A percentile compares a stretch with the other conserved stretches of the same genome.
Conservation (phyloP, 306 rosid genomes). For the Crataegus laevigata region DNA sequence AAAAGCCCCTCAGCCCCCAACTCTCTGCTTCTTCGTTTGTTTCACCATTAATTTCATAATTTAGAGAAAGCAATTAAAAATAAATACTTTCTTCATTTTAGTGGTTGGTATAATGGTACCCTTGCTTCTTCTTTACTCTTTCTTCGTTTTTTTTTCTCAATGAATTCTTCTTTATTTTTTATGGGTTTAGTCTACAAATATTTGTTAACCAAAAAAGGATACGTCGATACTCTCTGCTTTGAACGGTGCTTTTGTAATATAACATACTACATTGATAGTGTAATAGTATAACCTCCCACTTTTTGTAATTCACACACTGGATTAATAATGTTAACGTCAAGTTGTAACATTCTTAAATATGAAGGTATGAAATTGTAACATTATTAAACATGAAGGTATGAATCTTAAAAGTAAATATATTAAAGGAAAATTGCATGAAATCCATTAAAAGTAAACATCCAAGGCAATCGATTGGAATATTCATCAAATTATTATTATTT, state of each 20-base stretch:
- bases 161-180: not conserved
- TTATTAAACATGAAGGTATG: too few relatives aligned
- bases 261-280: not conserved
- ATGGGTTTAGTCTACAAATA: not conserved
- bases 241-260: not conserved
- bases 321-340: too few relatives aligned
- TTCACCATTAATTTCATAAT: not conserved
- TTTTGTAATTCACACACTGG: too few relatives aligned
- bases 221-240: too few relatives aligned
- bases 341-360: too few relatives aligned
- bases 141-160: not conserved
- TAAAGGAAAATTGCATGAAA: too few relatives aligned
- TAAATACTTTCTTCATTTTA: not conserved
- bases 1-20: not conserved
- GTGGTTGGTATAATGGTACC: conserved; percentile 1
- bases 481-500: not conserved
- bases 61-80: not conserved
- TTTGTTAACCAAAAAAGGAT: too few relatives aligned
- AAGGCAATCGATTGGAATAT: too few relatives aligned
- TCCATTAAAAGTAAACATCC: too few relatives aligned
- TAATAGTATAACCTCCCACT: too few relatives aligned
- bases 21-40: not conserved
- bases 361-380: too few relatives aligned
- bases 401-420: too few relatives aligned
- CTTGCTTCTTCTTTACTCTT: conserved; percentile 18